Base-by-base conservation (phyloP, 2,329 filamentous ascomycete genomes). In the Colletotrichum sp. region DNA sequence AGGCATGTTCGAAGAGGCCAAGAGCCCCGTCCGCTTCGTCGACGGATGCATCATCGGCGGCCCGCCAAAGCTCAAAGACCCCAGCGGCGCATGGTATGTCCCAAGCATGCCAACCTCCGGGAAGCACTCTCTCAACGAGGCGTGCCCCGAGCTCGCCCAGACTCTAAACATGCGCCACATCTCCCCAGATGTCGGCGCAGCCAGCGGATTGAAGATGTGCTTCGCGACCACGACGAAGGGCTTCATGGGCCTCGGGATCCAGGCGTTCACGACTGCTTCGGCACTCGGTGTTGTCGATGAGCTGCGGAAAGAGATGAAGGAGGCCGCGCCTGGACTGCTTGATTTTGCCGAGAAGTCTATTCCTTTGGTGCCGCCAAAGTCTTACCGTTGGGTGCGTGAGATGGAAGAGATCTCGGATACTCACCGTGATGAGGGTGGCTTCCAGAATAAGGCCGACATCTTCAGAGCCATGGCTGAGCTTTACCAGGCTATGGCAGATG, bases 371-470 rank as follows among this genome's bases (percentile, higher is more conserved):
- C 89, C 93, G 26, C 91, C 92, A 6, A 96, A 96, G 84, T 94
- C 94, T n/a, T 95, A 95, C 82, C 87, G 94, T 9, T 96, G 94
- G 94, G 92, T 95, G 0, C 86, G 88, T 32, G 94, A 96, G 86
- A 95, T 96, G 94, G 89, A 92, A 78, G 92, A 95, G 87, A 95
- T 96, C 80, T 90, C 90, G 4, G 85, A 89, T 71, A 94, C 93
- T 4, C 93, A 95, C 81, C 84, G 85, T 7, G 89, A 90, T 34
- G 92, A 93, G 64, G 93, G 92, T 1, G 93, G 93, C 0, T 95
- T 93, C 81, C 83, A 83, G 6, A 83, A 82, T 14, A 84, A 86
- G 21, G 36, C 52, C 28, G 84, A 86, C 21, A 83, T 93, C 18
- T 95, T 94, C 78, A 83, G 84, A 13, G 90, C 89, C 14, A 90